Evolutionary conservation across 345 rosid genomes (phyloP).

Genomic region (Capsella bursapastoris): DNA sequence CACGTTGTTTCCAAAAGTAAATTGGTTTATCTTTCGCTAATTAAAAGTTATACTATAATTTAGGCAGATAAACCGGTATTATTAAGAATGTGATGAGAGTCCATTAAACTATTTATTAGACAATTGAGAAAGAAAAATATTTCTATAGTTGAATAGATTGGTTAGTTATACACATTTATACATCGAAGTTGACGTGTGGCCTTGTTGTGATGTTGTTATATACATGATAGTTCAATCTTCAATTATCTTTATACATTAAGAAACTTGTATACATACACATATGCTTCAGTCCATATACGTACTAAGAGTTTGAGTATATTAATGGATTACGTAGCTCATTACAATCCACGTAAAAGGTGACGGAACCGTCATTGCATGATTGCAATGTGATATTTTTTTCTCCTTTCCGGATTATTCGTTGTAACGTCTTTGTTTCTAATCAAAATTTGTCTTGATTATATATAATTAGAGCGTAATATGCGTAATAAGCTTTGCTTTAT

Average conservation of each 20-base stretch:
- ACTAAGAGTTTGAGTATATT: not conserved
- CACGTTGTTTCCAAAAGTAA: conserved; percentile 41
- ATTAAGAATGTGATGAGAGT: conserved; percentile 6
- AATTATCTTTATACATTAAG: conserved; percentile 5
- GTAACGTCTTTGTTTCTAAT: not conserved
- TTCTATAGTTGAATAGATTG: not conserved
- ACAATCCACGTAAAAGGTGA: conserved; percentile 1
- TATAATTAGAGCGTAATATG: conserved; percentile 1
- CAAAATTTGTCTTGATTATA: not conserved
- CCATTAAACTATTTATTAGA: not conserved
- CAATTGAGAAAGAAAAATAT: not conserved
- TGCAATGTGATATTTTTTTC: not conserved
- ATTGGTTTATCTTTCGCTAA: not conserved
- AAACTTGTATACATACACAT: not conserved
- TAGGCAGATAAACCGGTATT: not conserved
- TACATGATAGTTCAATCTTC: not conserved
- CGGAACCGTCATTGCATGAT: not conserved
- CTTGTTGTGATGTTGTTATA: conserved; percentile 1
- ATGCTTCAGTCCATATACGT: not conserved
- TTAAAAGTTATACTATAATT: not conserved
- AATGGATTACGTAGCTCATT: conserved; percentile 6
- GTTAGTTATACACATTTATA: not conserved
- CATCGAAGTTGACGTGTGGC: not conserved
- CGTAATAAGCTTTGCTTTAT: conserved; percentile 13
- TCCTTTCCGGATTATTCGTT: not conserved